A percentile compares a stretch with the other conserved stretches of the same genome.
Evolutionary conservation across 495 filamentous ascomycete genomes (phyloP).

Genomic region (Lophium mytilinum): DNA sequence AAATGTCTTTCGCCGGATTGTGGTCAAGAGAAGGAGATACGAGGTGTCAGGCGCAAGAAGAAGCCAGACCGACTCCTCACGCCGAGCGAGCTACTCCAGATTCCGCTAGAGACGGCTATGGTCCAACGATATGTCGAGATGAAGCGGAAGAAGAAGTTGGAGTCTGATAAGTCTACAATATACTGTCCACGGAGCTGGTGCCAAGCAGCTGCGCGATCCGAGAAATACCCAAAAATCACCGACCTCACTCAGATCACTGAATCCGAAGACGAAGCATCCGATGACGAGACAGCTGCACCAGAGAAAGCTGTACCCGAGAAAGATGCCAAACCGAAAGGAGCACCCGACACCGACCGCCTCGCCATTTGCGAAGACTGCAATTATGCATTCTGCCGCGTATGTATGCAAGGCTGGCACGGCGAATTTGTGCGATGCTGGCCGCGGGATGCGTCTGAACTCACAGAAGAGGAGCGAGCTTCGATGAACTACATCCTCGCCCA

Average conservation of each 20-base stretch:
- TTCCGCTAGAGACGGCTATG: slow-evolving; percentile 61
- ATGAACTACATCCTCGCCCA: slow-evolving; percentile 71
- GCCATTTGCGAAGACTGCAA: slow-evolving; percentile 81
- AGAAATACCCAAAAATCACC: slow-evolving; percentile 64
- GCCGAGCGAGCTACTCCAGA: slow-evolving; percentile 82
- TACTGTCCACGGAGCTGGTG: slow-evolving; percentile 94
- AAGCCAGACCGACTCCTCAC: slow-evolving; percentile 57
- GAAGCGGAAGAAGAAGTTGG: slow-evolving; percentile 85
- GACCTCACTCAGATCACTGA: slow-evolving; percentile 38
- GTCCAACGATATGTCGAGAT: slow-evolving; percentile 81
- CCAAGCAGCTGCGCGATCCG: slow-evolving; percentile 77
- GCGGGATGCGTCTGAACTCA: slow-evolving; percentile 54
- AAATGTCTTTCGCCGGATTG: slow-evolving; percentile 72
- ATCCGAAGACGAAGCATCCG: slow-evolving; percentile 35
- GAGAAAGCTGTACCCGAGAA: slow-evolving; percentile 17
- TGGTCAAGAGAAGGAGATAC: slow-evolving; percentile 46
- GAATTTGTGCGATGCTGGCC: slow-evolving; percentile 58
- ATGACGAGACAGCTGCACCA: not conserved
- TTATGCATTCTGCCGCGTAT: slow-evolving; percentile 83
- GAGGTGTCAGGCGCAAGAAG: slow-evolving; percentile 32
- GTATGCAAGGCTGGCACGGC: slow-evolving; percentile 79
- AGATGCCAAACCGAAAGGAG: slow-evolving; percentile 2
- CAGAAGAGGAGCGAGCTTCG: slow-evolving; percentile 75
- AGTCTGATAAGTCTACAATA: slow-evolving; percentile 84
- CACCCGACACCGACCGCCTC: slow-evolving; percentile 46